These are phyloP conservation scores for Zymoseptoria tritici DNA, from an alignment of 2,329 filamentous ascomycete genomes.

Conservation along the genomic window DNA sequence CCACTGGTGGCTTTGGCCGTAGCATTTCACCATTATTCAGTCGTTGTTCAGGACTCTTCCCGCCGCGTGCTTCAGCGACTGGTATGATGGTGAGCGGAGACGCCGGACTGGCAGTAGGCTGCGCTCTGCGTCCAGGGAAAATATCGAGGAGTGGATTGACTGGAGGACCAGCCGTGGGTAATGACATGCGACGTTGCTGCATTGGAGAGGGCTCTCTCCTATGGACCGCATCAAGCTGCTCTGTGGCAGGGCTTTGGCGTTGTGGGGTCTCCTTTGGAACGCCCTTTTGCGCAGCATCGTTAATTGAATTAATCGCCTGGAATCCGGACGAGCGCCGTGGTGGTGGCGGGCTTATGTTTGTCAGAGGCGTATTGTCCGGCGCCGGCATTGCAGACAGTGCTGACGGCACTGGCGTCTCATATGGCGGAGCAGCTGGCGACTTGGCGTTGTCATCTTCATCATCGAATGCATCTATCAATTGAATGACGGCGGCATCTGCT, in stretches of 20 bases:
- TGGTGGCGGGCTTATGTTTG: not conserved
- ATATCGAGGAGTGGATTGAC: not conserved
- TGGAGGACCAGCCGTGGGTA: not conserved
- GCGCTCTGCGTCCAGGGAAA: not conserved
- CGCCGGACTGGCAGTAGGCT: not conserved
- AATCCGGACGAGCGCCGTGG: not conserved
- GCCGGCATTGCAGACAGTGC: not conserved
- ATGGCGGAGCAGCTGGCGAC: not conserved
- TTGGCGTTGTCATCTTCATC: not conserved
- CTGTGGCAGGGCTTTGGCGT: not conserved
- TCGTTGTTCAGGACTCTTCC: not conserved
- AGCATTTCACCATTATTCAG: not conserved
- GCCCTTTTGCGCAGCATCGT: not conserved
- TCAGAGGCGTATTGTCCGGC: not conserved
- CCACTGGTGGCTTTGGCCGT: not conserved
- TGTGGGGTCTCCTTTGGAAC: not conserved
- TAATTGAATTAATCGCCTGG: not conserved
- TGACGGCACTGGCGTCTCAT: not conserved
- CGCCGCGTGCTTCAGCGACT: not conserved
- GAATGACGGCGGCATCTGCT: not conserved
- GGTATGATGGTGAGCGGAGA: not conserved
- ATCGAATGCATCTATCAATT: not conserved
- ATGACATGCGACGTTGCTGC: not conserved
- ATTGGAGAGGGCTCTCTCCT: not conserved
- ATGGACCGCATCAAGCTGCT: not conserved